Conservation (phyloP, 202 grass and related monocot genomes). For the Musa balbisiana region DNA sequence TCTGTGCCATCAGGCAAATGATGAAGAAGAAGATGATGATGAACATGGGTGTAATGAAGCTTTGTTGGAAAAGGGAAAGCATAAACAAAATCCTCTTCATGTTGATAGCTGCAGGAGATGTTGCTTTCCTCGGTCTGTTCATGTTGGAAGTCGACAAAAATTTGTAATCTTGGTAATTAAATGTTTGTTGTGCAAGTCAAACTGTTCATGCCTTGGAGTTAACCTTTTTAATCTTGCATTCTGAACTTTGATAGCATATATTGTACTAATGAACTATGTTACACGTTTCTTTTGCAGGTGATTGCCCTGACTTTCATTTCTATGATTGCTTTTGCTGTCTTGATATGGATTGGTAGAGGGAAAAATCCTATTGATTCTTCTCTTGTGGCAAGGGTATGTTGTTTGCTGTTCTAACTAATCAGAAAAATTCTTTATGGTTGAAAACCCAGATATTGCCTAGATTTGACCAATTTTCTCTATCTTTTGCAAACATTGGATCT, state of each 20-base stretch:
- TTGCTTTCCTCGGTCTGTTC: slow-evolving; percentile 51
- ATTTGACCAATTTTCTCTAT: not conserved
- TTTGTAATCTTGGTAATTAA: slow-evolving; percentile 83
- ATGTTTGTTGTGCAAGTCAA: not conserved
- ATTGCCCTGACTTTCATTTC: slow-evolving; percentile 72
- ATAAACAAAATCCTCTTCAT: slow-evolving; percentile 38
- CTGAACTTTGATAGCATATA: not conserved
- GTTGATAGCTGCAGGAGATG: slow-evolving; percentile 45
- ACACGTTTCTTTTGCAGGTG: slow-evolving; percentile 45
- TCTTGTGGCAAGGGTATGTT: slow-evolving; percentile 63
- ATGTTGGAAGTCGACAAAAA: slow-evolving; percentile 90
- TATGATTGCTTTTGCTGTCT: slow-evolving; percentile 70
- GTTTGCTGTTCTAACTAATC: not conserved
- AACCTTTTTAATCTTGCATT: not conserved
- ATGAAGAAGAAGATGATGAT: slow-evolving; percentile 93
- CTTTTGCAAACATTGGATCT: not conserved
- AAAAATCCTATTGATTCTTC: slow-evolving; percentile 83
- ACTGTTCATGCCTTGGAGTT: not conserved
- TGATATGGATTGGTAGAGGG: slow-evolving; percentile 86
- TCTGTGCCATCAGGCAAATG: slow-evolving; percentile 90
- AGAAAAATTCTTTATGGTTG: not conserved
- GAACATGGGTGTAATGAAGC: slow-evolving; percentile 55
- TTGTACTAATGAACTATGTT: not conserved
- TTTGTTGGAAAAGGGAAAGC: slow-evolving; percentile 76
- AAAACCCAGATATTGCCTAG: not conserved